Conservation (phyloP, 495 filamentous ascomycete species). For the Hypoxylon fuscum region DNA sequence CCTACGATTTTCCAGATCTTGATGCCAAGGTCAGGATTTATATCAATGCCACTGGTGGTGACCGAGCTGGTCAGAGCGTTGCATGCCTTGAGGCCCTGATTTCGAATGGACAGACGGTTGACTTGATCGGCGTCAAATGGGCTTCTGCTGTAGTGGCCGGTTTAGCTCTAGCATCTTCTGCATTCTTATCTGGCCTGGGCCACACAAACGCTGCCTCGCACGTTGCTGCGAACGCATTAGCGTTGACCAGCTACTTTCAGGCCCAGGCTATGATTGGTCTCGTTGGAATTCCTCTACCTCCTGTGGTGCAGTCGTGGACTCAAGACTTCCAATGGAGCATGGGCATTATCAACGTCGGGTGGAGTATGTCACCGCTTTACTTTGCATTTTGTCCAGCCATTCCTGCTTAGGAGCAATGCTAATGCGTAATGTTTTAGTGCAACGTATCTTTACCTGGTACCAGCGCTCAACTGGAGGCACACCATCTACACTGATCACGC, state of each 20-base stretch:
- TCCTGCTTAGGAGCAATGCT: too few relatives aligned
- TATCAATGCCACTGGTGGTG: slow-evolving; percentile 73
- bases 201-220: slow-evolving; percentile 97
- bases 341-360: slow-evolving; percentile 89
- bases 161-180: slow-evolving; percentile 82
- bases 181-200: slow-evolving; percentile 82
- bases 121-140: slow-evolving; percentile 91
- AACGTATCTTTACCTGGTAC: slow-evolving; percentile 93
- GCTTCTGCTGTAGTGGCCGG: slow-evolving; percentile 87
- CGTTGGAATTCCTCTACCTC: slow-evolving; percentile 82
- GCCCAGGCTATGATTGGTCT: slow-evolving; percentile 94
- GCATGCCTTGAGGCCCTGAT: slow-evolving; percentile 89
- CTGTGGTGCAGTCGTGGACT: slow-evolving; percentile 92
- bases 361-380: slow-evolving; percentile 22
- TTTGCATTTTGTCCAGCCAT: neutral
- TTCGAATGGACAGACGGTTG: slow-evolving; percentile 92
- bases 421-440: slow-evolving; percentile 56
- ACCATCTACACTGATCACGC: slow-evolving; percentile 79
- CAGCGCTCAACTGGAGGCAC: slow-evolving; percentile 92
- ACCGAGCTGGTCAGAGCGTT: slow-evolving; percentile 65
- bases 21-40: slow-evolving; percentile 85
- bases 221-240: slow-evolving; percentile 90
- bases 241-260: slow-evolving; percentile 95
- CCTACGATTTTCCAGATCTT: slow-evolving; percentile 90
- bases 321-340: slow-evolving; percentile 99